Evolutionary conservation across 441 rosid genomes (phyloP), one percentile per base, ranked within the genome.

Genomic region (Euphorbia schlechtendalii): DNA sequence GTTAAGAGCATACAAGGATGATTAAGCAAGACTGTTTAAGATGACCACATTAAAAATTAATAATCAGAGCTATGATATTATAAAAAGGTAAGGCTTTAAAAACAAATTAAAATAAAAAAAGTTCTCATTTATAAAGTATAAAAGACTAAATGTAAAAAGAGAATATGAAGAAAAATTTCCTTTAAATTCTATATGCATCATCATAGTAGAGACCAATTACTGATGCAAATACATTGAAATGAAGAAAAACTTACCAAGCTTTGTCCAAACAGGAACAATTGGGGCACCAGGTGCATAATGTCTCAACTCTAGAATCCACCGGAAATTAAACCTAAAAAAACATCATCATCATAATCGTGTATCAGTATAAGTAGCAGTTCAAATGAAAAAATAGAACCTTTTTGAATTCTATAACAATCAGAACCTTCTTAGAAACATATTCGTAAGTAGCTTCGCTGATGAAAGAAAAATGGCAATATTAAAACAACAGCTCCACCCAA

Each of bases 281-380:
- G 96, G 96, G 77, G 86, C 94, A 51, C 90, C 96, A 46, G 92
- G 94, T 1, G 96, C 96, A 81, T 87, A 87, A 77, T 90, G 95
- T 75, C 76, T 90, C 69, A 86, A 73, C 77, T 84, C 96, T n/a
- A 92, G 96, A 73, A 89, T 87, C 96, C 96, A 89, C 96, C 87
- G 87, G 34, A 68, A 77, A 24, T 18, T 11, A 67, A 61, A 67
- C 14, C 73, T 70, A 61, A 67, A 18, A 60, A 54, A 1, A 36
- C 38, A 32, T 27, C n/a, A 49, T 59, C 38, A 45, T 43, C 38
- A 45, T 49, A 28, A 60, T 13, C 32, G 32, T 41, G 65, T 8
- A 54, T 54, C 6, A 32, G 14, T 57, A 34, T 40, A 28, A 3
- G 30, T 24, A 10, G 5, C 3, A 17, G 32, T 15, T 25, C 22